Conservation (phyloP, 495 filamentous ascomycete genomes). For the Thermochaetoides thermophila region DNA sequence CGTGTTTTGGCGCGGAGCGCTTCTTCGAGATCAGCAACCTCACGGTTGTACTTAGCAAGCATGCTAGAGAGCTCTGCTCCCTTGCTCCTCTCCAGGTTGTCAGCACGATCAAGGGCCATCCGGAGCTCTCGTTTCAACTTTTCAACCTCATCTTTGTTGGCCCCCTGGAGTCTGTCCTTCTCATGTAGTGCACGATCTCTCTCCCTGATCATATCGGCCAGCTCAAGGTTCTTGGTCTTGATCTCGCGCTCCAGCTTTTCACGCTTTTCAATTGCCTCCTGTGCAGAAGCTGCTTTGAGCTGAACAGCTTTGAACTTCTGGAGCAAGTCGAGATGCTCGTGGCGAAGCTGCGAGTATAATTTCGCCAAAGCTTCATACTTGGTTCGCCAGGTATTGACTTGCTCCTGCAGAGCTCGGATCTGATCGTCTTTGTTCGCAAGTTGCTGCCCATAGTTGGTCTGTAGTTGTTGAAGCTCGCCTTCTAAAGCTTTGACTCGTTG, state of each 20-base stretch:
- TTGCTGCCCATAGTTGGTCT: constrained; percentile 72
- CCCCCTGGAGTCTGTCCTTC: constrained; percentile 67
- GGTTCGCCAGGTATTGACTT: constrained; percentile 88
- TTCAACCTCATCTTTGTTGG: constrained; percentile 84
- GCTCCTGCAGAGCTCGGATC: constrained; percentile 80
- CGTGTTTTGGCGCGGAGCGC: constrained; percentile 78
- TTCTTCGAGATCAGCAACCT: constrained; percentile 93
- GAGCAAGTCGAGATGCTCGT: constrained; percentile 86
- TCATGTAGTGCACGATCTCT: constrained; percentile 91
- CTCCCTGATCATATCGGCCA: constrained; percentile 97
- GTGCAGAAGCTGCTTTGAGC: constrained; percentile 87
- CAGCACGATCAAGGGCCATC: constrained; percentile 80
- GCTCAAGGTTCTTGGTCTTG: constrained; percentile 95
- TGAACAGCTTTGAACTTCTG: constrained; percentile 93
- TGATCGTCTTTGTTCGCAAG: constrained; percentile 83
- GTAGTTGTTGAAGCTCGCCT: constrained; percentile 67
- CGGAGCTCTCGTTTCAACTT: constrained; percentile 94
- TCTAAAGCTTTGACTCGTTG: constrained; percentile 84
- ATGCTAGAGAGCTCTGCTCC: constrained; percentile 86
- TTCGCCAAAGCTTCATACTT: constrained; percentile 97
- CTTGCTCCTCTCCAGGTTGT: constrained; percentile 84
- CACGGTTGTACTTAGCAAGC: constrained; percentile 88
- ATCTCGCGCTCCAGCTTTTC: constrained; percentile 94
- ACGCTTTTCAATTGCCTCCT: constrained; percentile 87
- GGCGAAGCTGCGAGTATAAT: constrained; percentile 86